These are phyloP conservation scores for Schizosaccharomyces osmophilus DNA, from an alignment of 805 yeast species.

Conservation along the genomic window DNA sequence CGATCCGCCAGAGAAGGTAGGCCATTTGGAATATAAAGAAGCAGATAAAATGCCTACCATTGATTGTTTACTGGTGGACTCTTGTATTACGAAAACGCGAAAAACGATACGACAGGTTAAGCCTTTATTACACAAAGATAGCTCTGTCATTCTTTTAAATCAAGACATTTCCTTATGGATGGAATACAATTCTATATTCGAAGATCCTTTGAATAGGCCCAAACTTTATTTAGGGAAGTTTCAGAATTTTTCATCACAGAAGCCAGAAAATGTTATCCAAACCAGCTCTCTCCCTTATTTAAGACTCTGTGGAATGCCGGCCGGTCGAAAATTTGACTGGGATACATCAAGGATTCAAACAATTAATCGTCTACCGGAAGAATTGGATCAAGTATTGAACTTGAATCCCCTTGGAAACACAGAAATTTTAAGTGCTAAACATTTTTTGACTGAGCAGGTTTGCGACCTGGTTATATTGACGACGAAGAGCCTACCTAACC, in stretches of 20 bases:
- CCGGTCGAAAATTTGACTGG: too few relatives aligned
- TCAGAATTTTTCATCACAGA: neutral
- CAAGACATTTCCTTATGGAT: neutral
- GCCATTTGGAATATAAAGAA: neutral
- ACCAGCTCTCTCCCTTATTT: neutral
- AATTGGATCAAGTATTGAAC: too few relatives aligned
- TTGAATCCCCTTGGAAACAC: too few relatives aligned
- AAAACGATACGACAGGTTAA: neutral
- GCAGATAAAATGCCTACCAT: neutral
- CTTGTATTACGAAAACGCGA: neutral
- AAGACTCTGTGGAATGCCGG: too few relatives aligned
- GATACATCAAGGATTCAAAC: too few relatives aligned
- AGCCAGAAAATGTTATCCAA: neutral
- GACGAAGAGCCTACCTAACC: neutral
- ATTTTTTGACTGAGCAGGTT: neutral
- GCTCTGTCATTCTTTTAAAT: neutral
- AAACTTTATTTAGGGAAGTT: neutral
- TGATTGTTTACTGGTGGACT: neutral
- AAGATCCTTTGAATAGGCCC: neutral
- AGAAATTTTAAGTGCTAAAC: neutral
- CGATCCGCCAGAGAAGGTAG: too few relatives aligned
- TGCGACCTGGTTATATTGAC: neutral
- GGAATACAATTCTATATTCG: neutral
- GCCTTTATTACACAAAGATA: neutral
- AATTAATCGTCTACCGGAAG: too few relatives aligned